These are phyloP conservation scores for Pseudophaeomoniella oleicola DNA, from an alignment of 2,329 filamentous ascomycete species.

Conservation along the genomic window DNA sequence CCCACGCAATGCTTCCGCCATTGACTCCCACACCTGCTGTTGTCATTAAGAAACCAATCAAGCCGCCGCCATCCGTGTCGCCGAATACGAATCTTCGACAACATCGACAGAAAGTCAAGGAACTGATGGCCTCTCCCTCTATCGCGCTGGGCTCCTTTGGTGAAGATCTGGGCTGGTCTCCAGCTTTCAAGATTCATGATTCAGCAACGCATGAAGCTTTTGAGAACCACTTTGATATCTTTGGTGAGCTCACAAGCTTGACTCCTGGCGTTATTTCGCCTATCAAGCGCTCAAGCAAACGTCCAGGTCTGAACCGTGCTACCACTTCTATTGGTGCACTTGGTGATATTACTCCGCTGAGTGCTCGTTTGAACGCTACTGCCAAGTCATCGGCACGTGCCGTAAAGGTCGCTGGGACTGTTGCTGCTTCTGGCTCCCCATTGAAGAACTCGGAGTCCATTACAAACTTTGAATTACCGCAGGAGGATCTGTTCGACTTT, in stretches of 20 bases:
- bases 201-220: conserved; percentile 21
- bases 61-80: conserved; percentile 63
- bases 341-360: conserved; percentile 22
- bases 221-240: conserved; percentile 41
- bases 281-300: conserved; percentile 37
- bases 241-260: conserved; percentile 26
- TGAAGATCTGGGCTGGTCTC: conserved; percentile 27
- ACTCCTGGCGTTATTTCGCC: conserved; percentile 34
- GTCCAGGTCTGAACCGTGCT: conserved; percentile 34
- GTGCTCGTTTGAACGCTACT: conserved; percentile 18
- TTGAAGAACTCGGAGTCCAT: conserved; percentile 18
- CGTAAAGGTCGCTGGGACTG: conserved; percentile 12
- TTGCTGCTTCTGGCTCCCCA: conserved; percentile 19
- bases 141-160: conserved; percentile 27
- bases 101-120: conserved; percentile 68
- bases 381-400: conserved; percentile 11
- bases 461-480: conserved; percentile 20
- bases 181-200: conserved; percentile 36
- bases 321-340: conserved; percentile 36
- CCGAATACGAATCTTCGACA: conserved; percentile 84
- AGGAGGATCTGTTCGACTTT: conserved; percentile 33
- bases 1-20: conserved; percentile 1
- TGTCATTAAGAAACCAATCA: conserved; percentile 57
- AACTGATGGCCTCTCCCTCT: conserved; percentile 67
- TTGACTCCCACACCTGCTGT: conserved; percentile 61